Conservation (phyloP, 2,329 filamentous ascomycete species). For the Alternaria brassicae region DNA sequence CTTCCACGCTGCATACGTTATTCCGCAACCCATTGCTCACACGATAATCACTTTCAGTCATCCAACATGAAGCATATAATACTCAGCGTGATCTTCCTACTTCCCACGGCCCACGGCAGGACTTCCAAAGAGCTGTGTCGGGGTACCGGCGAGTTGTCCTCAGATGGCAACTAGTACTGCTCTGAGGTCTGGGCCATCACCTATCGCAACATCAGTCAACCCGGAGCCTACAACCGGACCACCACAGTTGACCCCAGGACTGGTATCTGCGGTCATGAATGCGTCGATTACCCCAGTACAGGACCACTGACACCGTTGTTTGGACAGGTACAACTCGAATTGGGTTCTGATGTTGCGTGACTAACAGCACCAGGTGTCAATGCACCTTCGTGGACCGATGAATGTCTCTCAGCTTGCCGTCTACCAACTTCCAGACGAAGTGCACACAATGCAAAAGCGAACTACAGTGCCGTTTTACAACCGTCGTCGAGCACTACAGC, state of each 20-base stretch:
- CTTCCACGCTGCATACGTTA: constrained; percentile 1
- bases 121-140: constrained; percentile 44
- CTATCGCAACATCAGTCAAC: constrained; percentile 67
- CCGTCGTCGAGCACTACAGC: constrained; percentile 16
- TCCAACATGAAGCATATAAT: constrained; percentile 31
- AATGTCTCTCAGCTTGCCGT: constrained; percentile 72
- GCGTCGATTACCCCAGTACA: constrained; percentile 63
- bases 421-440: constrained; percentile 60
- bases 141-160: constrained; percentile 38
- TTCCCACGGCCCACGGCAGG: constrained; percentile 28
- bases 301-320: constrained; percentile 72
- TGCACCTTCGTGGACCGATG: constrained; percentile 76
- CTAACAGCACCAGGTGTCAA: constrained; percentile 64
- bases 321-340: constrained; percentile 64
- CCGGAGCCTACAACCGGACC: constrained; percentile 71
- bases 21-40: constrained; percentile 13
- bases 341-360: neutral
- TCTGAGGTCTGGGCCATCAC: constrained; percentile 69
- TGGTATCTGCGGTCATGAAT: constrained; percentile 62
- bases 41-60: constrained; percentile 10
- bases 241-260: constrained; percentile 64
- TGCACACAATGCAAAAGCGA: constrained; percentile 23
- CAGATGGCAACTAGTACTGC: constrained; percentile 71
- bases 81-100: constrained; percentile 18
- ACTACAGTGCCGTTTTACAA: constrained; percentile 30